Evolutionary conservation across 768 basidiomycete species (phyloP).

Genomic region (Suillus bovinus): DNA sequence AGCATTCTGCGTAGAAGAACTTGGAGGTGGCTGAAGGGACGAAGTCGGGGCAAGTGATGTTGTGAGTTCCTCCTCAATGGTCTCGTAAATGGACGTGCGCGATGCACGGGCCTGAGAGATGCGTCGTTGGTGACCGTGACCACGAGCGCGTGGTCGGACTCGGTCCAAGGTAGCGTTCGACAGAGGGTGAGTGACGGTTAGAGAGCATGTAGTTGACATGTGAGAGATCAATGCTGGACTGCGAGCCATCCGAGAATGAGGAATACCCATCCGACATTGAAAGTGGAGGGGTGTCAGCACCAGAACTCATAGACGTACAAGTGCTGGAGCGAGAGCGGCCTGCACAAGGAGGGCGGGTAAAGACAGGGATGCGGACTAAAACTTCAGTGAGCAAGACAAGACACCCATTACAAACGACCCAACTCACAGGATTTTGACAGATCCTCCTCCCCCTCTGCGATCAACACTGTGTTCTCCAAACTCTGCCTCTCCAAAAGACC

Average conservation of each 20-base stretch:
- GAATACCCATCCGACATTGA: constrained; percentile 70
- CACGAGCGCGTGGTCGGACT: constrained; percentile 45
- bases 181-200: constrained; percentile 51
- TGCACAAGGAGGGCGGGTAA: constrained; percentile 55
- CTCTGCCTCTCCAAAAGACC: constrained; percentile 67
- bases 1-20: constrained; percentile 34
- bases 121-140: constrained; percentile 71
- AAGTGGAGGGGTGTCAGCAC: constrained; percentile 69
- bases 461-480: constrained; percentile 62
- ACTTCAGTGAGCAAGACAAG: neutral
- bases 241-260: constrained; percentile 64
- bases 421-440: constrained; percentile 47
- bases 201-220: constrained; percentile 58
- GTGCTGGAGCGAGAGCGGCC: constrained; percentile 67
- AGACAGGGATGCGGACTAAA: constrained; percentile 49
- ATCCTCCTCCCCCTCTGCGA: constrained; percentile 65
- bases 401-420: neutral
- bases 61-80: constrained; percentile 70
- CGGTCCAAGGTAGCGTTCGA: constrained; percentile 44
- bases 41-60: constrained; percentile 29
- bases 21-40: constrained; percentile 21
- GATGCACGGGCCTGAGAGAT: constrained; percentile 64
- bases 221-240: constrained; percentile 74
- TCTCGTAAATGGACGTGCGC: constrained; percentile 73
- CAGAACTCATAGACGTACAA: constrained; percentile 60